Percentiles rank a stretch among this genome's conserved stretches.
Conservation (phyloP, 1,284 basidiomycete species). For the Tilletia caries region DNA sequence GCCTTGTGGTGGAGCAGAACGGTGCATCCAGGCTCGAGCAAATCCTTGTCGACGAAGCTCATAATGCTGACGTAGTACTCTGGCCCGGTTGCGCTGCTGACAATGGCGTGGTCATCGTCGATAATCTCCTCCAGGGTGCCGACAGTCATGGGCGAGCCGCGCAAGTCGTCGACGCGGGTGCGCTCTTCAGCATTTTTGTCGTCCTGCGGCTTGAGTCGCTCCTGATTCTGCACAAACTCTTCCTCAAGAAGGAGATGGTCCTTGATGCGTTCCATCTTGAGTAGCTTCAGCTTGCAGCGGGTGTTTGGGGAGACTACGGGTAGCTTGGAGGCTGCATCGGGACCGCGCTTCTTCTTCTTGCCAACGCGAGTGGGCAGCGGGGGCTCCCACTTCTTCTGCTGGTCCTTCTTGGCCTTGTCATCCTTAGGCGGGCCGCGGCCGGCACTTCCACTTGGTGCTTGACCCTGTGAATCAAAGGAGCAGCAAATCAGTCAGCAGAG, state of each 20-base stretch:
- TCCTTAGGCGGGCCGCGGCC: constrained; percentile 40
- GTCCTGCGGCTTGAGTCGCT: constrained; percentile 64
- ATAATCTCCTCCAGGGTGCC: constrained; percentile 98
- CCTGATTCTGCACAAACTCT: constrained; percentile 95
- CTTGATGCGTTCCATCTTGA: constrained; percentile 96
- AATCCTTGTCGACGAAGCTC: constrained; percentile 98
- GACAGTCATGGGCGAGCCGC: constrained; percentile 93
- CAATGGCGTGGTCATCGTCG: constrained; percentile 99
- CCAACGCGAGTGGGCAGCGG: constrained; percentile 95
- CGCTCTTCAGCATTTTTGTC: constrained; percentile 95
- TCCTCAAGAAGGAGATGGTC: constrained; percentile 96
- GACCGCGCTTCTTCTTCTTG: constrained; percentile 87
- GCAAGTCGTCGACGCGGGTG: constrained; percentile 86
- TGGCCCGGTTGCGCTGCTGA: constrained; percentile 88
- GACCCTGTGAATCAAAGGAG: constrained; percentile 29
- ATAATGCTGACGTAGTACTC: constrained; percentile 98
- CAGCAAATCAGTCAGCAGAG: background rate
- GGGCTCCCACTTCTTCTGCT: constrained; percentile 92
- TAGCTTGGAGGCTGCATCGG: constrained; percentile 84
- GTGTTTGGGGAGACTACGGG: constrained; percentile 92
- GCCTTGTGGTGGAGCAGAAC: constrained; percentile 96
- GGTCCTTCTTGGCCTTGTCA: constrained; percentile 60
- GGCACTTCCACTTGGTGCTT: constrained; percentile 42
- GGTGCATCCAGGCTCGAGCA: constrained; percentile 92
- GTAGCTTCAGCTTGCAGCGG: constrained; percentile 87